Base-by-base conservation (phyloP, 78 protist genomes). In the Paratrimastix pyriformis region DNA sequence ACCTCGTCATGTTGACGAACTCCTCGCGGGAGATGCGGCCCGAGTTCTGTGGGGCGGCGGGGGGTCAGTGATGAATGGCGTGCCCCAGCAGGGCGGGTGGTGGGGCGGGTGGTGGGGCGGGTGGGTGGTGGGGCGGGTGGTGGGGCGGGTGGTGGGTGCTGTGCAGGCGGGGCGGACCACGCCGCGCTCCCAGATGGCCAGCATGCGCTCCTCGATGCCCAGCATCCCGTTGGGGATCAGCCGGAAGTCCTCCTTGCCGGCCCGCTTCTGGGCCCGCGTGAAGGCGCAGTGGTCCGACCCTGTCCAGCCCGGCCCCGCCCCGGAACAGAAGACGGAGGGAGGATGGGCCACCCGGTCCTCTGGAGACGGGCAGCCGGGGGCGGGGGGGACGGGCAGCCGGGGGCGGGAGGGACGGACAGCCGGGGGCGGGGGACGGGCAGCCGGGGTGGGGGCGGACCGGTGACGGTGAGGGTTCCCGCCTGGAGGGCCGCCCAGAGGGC, bases 241-340 rank as follows among this genome's bases (percentile, higher is more conserved):
- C 38, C 44, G 72, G 59, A 90, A 90, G 65, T 87, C 89, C 64
- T 87, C 89, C 57, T 80, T 80, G 55, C 91, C 91, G 54, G 84
- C 18, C 11, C 87, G 85, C 64, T 85, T 87, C 59, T 90, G 92
- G n/a, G 80, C 79, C 2, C 86, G 79, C 45, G 81, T 76, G 45
- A 85, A 90, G 29, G 91, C 85, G 75, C 91, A 90, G 79, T 90
- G 83, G 75, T 90, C 91, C 29, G 90, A 86, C 6, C 92, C 94
- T 29, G 72, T 73, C 32, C 13, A 6, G 35, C 79, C 32, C 42
- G 62, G n/a, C n/a, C n/a, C n/a, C n/a, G n/a, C n/a, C n/a, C n/a
- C n/a, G n/a, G n/a, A n/a, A n/a, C n/a, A n/a, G n/a, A n/a, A n/a
- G n/a, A n/a, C n/a, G n/a, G 32, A 38, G 32, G 13, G 32, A 24